Evolutionary conservation across 768 basidiomycete species (phyloP).

Genomic region (Royoungia palumana): DNA sequence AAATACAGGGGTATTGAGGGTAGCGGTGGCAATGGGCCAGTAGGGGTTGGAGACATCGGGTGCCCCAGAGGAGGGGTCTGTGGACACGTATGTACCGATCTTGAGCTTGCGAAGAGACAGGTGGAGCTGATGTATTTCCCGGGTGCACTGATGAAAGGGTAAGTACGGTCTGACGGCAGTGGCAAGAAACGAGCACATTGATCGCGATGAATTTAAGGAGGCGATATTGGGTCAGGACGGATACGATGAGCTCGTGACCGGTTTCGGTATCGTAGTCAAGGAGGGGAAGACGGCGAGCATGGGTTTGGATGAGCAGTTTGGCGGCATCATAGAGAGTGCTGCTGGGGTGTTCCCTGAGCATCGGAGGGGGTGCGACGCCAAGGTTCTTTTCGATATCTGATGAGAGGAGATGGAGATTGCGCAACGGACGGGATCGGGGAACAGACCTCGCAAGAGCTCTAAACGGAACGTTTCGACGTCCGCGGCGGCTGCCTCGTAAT

Average conservation of each 20-base stretch:
- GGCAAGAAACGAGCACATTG: conserved; percentile 57
- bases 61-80: conserved; percentile 42
- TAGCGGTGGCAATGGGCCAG: conserved; percentile 90
- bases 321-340: conserved; percentile 89
- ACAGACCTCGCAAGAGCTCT: conserved; percentile 81
- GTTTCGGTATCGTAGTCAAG: conserved; percentile 93
- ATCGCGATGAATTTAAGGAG: conserved; percentile 98
- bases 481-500: conserved; percentile 77
- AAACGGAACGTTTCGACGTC: conserved; percentile 93
- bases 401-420: conserved; percentile 1
- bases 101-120: conserved; percentile 78
- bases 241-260: conserved; percentile 92
- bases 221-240: conserved; percentile 94
- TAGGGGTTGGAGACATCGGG: conserved; percentile 66
- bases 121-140: conserved; percentile 79
- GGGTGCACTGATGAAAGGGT: conserved; percentile 59
- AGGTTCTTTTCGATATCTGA: conserved; percentile 92
- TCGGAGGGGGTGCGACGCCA: conserved; percentile 87
- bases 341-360: conserved; percentile 83
- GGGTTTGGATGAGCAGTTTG: conserved; percentile 87
- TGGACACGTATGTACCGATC: conserved; percentile 89
- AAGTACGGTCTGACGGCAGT: conserved; percentile 3
- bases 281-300: conserved; percentile 89
- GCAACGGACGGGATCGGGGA: conserved; percentile 8
- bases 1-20: conserved; percentile 86